Evolutionary conservation across 331 rosid genomes (phyloP).

Genomic region (Rosa hybrid): DNA sequence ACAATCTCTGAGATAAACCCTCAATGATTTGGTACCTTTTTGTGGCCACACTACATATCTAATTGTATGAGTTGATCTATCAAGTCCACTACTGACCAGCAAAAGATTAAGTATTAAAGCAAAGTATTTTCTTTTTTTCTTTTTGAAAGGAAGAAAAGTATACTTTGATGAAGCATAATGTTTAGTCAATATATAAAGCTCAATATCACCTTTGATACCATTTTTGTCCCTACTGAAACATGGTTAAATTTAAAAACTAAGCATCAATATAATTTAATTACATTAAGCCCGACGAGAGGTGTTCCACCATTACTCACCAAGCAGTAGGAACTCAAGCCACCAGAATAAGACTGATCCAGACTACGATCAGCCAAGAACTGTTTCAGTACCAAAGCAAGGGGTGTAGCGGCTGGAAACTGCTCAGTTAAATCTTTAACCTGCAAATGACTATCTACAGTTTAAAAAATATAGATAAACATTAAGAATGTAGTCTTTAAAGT

Average conservation of each 20-base stretch:
- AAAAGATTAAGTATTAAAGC: background rate
- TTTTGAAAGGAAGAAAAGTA: background rate
- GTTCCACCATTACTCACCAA: slow-evolving; percentile 61
- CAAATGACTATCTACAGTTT: slow-evolving; percentile 28
- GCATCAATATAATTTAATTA: background rate
- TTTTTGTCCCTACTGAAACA: background rate
- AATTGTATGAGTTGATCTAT: background rate
- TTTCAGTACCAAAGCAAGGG: slow-evolving; percentile 89
- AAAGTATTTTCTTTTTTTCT: no score
- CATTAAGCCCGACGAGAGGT: background rate
- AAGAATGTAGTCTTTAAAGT: background rate
- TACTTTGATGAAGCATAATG: background rate
- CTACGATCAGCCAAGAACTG: slow-evolving; percentile 96
- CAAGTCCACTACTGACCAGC: background rate
- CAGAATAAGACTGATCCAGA: slow-evolving; percentile 94
- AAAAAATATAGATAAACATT: slow-evolving; percentile 20
- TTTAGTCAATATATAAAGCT: background rate
- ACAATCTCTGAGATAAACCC: background rate
- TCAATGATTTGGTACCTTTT: background rate
- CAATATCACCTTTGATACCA: slow-evolving; percentile 5
- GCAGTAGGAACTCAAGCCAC: slow-evolving; percentile 97
- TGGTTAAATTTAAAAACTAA: background rate
- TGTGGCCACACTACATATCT: background rate
- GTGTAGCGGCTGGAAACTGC: slow-evolving; percentile 94
- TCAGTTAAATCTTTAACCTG: slow-evolving; percentile 85